Base-by-base conservation (phyloP, 2,329 filamentous ascomycete species). In the Cladosporium sp. region DNA sequence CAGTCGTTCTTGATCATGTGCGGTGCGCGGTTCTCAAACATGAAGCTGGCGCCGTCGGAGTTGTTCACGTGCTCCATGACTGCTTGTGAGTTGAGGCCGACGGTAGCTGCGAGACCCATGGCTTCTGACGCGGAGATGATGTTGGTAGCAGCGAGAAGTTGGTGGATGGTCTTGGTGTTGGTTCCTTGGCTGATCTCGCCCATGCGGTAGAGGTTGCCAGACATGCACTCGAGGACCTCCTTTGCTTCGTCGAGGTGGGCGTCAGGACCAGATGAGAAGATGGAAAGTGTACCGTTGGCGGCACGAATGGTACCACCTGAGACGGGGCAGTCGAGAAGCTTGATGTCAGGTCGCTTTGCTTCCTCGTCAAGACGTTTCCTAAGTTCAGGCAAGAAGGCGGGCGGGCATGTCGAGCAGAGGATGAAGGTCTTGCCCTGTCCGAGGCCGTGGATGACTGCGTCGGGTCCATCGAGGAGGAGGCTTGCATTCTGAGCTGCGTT, bases 261-360 rank as follows among this genome's bases (percentile, higher is more conserved):
- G 2, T 76, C 77, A 1, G 81, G 77, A 0, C 81, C 75, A 0
- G 80, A 86, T 0, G 86, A 86, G 82, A 92, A 90, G 68, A 92
- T 91, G 6, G 86, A 88, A 40, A 91, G 74, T 0, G 87, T 89
- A 3, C 88, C 88, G 49, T 87, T 81, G 0, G 85, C 86, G 1
- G 88, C 88, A 34, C 88, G 80, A 9, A 80, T 77, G 0, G 85
- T 83, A 1, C 88, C 88, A 0, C 88, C 88, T 0, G 86, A 90
- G 0, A 91, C 88, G 0, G 88, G 88, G 20, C 82, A 81, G 71
- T 91, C 88, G 51, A 92, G 80, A 52, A 91, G 80, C 50, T 78
- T 75, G 28, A 91, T 79, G 66, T 91, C 88, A 2, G 72, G 69
- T 6, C 88, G 78, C 10, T 82, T 82, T 34, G 61, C 61, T 32